Evolutionary conservation across 306 rosid genomes (phyloP).

Genomic region (Fragaria iinumae): DNA sequence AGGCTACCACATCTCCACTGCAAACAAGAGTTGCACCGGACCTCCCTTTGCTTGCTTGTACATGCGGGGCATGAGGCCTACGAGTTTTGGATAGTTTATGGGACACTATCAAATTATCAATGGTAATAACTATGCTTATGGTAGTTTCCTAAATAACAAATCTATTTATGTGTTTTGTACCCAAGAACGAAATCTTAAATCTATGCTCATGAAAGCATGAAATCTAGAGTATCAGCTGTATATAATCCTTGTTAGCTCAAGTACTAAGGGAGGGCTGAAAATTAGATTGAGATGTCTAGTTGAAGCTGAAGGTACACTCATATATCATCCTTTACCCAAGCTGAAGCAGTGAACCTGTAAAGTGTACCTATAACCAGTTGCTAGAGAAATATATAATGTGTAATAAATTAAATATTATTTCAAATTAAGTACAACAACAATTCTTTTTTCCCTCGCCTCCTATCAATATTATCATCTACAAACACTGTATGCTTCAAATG

Average conservation of each 20-base stretch:
- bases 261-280: neutral
- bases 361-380: neutral
- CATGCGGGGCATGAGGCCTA: too few species aligned
- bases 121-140: neutral
- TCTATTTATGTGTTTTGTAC: neutral
- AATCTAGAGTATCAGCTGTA: too few species aligned
- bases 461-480: slow-evolving; percentile 11
- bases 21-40: neutral
- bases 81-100: neutral
- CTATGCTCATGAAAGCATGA: too few species aligned
- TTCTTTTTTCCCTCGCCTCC: neutral
- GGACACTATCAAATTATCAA: neutral
- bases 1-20: neutral
- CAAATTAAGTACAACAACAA: neutral
- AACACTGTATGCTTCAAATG: slow-evolving; percentile 11
- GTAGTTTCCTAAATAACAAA: neutral
- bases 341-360: neutral
- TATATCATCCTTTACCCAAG: too few species aligned
- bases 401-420: slow-evolving; percentile 2
- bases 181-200: too few species aligned
- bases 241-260: neutral
- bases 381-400: neutral
- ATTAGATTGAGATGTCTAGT: neutral
- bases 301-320: too few species aligned
- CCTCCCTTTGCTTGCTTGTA: neutral